Conservation (phyloP, 2,329 filamentous ascomycete genomes). For the Aspergillus japonicus region DNA sequence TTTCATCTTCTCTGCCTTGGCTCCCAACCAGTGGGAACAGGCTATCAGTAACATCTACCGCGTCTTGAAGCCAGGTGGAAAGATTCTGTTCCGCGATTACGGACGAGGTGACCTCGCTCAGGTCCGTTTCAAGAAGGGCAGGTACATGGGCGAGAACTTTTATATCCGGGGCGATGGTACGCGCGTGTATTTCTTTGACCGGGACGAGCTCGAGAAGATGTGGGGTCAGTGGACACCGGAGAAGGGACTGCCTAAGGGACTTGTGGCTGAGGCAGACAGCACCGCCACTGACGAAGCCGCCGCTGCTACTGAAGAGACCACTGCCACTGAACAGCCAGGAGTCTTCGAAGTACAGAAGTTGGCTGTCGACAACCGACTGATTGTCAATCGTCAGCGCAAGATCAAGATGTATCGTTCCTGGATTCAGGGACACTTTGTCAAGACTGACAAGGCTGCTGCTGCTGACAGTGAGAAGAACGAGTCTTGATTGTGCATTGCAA, state of each 20-base stretch:
- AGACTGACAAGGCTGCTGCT: slow-evolving; percentile 24
- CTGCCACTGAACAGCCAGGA: slow-evolving; percentile 20
- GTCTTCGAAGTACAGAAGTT: slow-evolving; percentile 73
- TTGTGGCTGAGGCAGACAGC: slow-evolving; percentile 6
- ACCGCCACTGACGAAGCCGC: slow-evolving; percentile 12
- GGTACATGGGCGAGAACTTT: slow-evolving; percentile 94
- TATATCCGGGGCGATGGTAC: slow-evolving; percentile 95
- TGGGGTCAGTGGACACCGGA: slow-evolving; percentile 61
- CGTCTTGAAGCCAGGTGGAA: slow-evolving; percentile 86
- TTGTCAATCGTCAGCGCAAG: slow-evolving; percentile 86
- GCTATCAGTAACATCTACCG: slow-evolving; percentile 78
- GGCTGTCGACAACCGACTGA: slow-evolving; percentile 79
- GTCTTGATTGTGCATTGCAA: slow-evolving; percentile 6
- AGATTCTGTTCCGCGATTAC: slow-evolving; percentile 94
- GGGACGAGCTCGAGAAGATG: slow-evolving; percentile 74
- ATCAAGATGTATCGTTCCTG: slow-evolving; percentile 99
- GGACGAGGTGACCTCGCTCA: slow-evolving; percentile 93
- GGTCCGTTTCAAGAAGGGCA: slow-evolving; percentile 92
- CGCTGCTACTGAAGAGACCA: slow-evolving; percentile 11
- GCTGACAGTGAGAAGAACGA: slow-evolving; percentile 14
- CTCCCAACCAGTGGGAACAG: slow-evolving; percentile 77
- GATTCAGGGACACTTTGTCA: slow-evolving; percentile 47
- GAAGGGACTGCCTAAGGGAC: slow-evolving; percentile 26
- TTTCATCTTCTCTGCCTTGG: slow-evolving; percentile 93
- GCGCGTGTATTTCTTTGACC: slow-evolving; percentile 94